Evolutionary conservation across 2,329 filamentous ascomycete species (phyloP).

Genomic region (Epichloe sylvatica): DNA sequence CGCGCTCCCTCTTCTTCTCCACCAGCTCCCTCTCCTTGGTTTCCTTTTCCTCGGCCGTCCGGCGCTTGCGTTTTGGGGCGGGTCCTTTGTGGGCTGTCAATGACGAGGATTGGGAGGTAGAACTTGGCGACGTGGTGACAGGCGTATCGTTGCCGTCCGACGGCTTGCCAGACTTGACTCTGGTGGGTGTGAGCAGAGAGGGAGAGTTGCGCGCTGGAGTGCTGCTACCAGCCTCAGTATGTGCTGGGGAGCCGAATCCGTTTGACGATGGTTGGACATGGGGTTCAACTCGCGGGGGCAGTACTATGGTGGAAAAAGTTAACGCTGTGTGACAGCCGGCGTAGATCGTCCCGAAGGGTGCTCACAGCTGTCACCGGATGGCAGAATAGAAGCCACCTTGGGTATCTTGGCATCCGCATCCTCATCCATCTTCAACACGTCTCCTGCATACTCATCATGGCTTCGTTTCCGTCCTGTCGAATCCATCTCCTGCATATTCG

Average conservation of each 20-base stretch:
- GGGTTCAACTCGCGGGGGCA: conserved; percentile 12
- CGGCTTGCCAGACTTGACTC: conserved; percentile 8
- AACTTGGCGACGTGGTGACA: conserved; percentile 2
- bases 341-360: background rate
- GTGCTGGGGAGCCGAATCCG: conserved; percentile 16
- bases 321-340: conserved; percentile 3
- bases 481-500: conserved; percentile 34
- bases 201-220: conserved; percentile 25
- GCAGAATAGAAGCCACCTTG: conserved; percentile 6
- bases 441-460: conserved; percentile 30
- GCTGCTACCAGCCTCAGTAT: conserved; percentile 30
- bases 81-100: conserved; percentile 10
- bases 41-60: conserved; percentile 23
- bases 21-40: conserved; percentile 14
- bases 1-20: conserved; percentile 22
- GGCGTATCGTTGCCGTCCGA: conserved; percentile 4
- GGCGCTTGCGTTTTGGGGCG: conserved; percentile 28
- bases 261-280: conserved; percentile 16
- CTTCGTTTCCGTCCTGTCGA: conserved; percentile 29
- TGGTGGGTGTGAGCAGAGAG: conserved; percentile 20
- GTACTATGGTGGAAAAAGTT: conserved; percentile 8
- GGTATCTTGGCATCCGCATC: conserved; percentile 10
- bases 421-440: conserved; percentile 15
- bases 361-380: conserved; percentile 12
- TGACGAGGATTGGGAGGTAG: background rate